These are phyloP conservation scores for Xerocomus minutiporus DNA, from an alignment of 1,284 basidiomycete species.

Conservation along the genomic window DNA sequence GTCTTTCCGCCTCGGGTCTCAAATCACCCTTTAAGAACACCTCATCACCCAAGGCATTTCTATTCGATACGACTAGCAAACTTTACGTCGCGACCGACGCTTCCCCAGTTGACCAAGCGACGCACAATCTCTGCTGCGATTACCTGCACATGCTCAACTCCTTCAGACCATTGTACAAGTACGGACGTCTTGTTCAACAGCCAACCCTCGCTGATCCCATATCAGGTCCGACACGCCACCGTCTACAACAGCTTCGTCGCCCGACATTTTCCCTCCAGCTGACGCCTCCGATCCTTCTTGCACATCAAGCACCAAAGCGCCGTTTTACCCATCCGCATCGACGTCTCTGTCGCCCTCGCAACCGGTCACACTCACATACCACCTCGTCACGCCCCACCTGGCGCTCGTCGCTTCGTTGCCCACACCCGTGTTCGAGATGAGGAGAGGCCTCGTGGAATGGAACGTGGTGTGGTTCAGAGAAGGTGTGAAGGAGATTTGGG, in stretches of 20 bases:
- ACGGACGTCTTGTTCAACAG: slow-evolving; percentile 14
- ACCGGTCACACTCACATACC: slow-evolving; percentile 76
- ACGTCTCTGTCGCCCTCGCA: slow-evolving; percentile 58
- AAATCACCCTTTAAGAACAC: slow-evolving; percentile 56
- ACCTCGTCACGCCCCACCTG: slow-evolving; percentile 77
- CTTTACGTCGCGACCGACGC: slow-evolving; percentile 91
- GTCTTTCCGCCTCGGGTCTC: neutral
- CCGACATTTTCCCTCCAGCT: neutral
- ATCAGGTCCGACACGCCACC: slow-evolving; percentile 37
- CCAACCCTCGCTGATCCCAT: neutral
- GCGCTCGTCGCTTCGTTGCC: slow-evolving; percentile 81
- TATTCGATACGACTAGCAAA: slow-evolving; percentile 85
- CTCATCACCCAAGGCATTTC: slow-evolving; percentile 86
- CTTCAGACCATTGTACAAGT: slow-evolving; percentile 84
- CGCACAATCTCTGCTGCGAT: slow-evolving; percentile 86
- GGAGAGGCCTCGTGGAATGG: slow-evolving; percentile 84
- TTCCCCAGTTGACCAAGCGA: slow-evolving; percentile 85
- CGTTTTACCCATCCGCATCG: slow-evolving; percentile 38
- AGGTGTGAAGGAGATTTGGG: slow-evolving; percentile 72
- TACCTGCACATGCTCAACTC: slow-evolving; percentile 86
- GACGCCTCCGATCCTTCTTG: slow-evolving; percentile 3
- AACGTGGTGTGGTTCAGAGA: slow-evolving; percentile 88
- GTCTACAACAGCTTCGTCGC: neutral
- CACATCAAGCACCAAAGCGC: slow-evolving; percentile 12
- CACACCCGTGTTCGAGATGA: slow-evolving; percentile 72